These are phyloP conservation scores for Plasmodium gallinaceum DNA, from an alignment of 169 alveolate species.

Conservation along the genomic window DNA sequence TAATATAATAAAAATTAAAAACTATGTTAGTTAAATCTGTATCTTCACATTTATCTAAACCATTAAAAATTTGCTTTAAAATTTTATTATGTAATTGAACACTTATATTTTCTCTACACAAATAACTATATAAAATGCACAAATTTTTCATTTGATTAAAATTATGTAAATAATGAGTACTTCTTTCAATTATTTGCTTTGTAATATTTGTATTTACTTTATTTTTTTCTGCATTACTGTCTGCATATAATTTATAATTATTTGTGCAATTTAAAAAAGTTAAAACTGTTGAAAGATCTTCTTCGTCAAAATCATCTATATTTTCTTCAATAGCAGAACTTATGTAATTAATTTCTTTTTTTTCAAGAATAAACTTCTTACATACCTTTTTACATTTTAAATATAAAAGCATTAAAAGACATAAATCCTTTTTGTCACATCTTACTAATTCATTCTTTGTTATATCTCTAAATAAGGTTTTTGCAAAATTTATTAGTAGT, in stretches of 20 bases:
- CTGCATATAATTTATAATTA: slow-evolving; percentile 35
- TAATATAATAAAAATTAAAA: slow-evolving; percentile 61
- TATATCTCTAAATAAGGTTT: slow-evolving; percentile 27
- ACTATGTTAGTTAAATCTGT: slow-evolving; percentile 57
- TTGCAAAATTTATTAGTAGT: slow-evolving; percentile 25
- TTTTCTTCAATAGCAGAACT: slow-evolving; percentile 40
- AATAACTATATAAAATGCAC: slow-evolving; percentile 52
- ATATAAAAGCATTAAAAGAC: slow-evolving; percentile 42
- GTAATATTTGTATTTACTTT: slow-evolving; percentile 16
- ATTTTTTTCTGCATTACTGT: slow-evolving; percentile 12
- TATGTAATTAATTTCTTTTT: slow-evolving; percentile 33
- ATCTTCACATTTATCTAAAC: slow-evolving; percentile 44
- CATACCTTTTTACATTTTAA: slow-evolving; percentile 47
- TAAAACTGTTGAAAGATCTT: slow-evolving; percentile 57
- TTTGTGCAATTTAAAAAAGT: slow-evolving; percentile 44
- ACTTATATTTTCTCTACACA: slow-evolving; percentile 67
- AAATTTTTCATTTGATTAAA: slow-evolving; percentile 61
- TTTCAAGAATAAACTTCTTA: slow-evolving; percentile 29
- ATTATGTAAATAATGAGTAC: slow-evolving; percentile 50
- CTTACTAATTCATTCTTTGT: not conserved
- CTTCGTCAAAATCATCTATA: slow-evolving; percentile 55
- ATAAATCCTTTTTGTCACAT: slow-evolving; percentile 40
- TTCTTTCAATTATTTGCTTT: slow-evolving; percentile 26
- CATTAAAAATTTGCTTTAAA: slow-evolving; percentile 24
- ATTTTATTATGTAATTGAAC: slow-evolving; percentile 37